Evolutionary conservation across 495 filamentous ascomycete species (phyloP), one percentile per base, ranked within the genome.

Genomic region (Chlorociboria aeruginascens): DNA sequence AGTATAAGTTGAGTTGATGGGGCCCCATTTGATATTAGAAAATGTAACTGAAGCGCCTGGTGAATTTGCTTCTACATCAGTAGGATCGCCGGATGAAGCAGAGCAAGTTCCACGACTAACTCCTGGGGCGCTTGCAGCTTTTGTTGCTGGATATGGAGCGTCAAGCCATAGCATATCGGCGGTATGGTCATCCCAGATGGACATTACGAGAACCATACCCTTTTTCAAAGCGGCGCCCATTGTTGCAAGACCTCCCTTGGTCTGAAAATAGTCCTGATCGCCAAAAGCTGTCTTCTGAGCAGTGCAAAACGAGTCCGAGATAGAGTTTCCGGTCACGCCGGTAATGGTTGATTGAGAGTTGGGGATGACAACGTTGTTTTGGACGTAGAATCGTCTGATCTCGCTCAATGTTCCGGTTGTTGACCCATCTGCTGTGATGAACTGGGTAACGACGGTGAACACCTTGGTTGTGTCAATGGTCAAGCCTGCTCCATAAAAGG

Each of bases 161-260:
- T 89, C 85, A 57, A 92, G 78, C 86, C 86, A 89, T 52, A 82
- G 72, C 85, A 88, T 87, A 67, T 85, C 73, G 65, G 72, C 66
- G 59, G 71, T 66, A 66, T 87, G 76, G 59, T 85, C 82, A 60
- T 85, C 79, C 82, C 81, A 85, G 42, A 85, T 55, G 51, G 67
- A 72, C 63, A 86, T 67, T 34, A 80, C 78, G 14, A 85, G 67
- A 33, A 83, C 82, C 80, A 84, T 82, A 34, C 75, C 77, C 7
- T 63, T 50, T 9, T 62, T 58, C 31, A 84, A 56, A 6, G 66
- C 70, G 16, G 66, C 64, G 32, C 77, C 66, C 72, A 85, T 79
- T 12, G 58, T 61, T 6, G 58, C 55, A 52, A 85, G 51, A 14
- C 78, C 79, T 50, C 82, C 81, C 42, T 75, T 61, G n/a, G 61